Evolutionary conservation across 2,329 filamentous ascomycete genomes (phyloP).

Genomic region (Aspergillus carbonarius): DNA sequence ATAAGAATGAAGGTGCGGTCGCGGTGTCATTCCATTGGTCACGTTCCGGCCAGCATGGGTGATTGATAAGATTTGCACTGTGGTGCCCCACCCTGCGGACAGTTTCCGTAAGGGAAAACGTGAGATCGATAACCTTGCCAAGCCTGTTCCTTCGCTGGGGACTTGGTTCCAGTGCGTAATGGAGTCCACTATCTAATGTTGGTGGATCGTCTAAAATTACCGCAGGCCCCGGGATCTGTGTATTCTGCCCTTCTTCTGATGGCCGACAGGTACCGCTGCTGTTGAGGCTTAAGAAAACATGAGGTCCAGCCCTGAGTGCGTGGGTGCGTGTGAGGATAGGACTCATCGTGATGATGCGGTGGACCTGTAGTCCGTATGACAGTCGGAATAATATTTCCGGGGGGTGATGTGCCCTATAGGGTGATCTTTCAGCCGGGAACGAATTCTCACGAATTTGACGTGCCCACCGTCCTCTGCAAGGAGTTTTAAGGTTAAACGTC

Average conservation of each 20-base stretch:
- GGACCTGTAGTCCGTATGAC: too few species aligned
- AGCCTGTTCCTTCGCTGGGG: background rate
- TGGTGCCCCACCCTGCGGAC: background rate
- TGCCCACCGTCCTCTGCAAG: too few species aligned
- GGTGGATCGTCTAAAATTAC: background rate
- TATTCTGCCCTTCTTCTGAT: background rate
- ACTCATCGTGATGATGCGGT: too few species aligned
- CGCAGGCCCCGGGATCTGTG: background rate
- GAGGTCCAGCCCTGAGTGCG: too few species aligned
- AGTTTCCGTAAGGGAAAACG: background rate
- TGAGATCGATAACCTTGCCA: background rate
- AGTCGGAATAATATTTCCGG: too few species aligned
- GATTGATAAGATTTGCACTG: conserved; percentile 7
- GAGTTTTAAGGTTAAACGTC: too few species aligned
- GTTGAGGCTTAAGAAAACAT: too few species aligned
- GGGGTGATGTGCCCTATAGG: too few species aligned
- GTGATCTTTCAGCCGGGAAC: too few species aligned
- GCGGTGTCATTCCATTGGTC: background rate
- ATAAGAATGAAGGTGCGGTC: background rate
- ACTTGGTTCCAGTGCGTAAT: background rate
- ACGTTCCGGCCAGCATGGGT: background rate
- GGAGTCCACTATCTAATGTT: background rate
- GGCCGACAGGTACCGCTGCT: background rate
- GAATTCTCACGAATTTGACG: too few species aligned
- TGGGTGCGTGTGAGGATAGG: too few species aligned